Evolutionary conservation across 495 filamentous ascomycete genomes (phyloP), one percentile per base, ranked within the genome.

Genomic region (Daldinia concentrica): DNA sequence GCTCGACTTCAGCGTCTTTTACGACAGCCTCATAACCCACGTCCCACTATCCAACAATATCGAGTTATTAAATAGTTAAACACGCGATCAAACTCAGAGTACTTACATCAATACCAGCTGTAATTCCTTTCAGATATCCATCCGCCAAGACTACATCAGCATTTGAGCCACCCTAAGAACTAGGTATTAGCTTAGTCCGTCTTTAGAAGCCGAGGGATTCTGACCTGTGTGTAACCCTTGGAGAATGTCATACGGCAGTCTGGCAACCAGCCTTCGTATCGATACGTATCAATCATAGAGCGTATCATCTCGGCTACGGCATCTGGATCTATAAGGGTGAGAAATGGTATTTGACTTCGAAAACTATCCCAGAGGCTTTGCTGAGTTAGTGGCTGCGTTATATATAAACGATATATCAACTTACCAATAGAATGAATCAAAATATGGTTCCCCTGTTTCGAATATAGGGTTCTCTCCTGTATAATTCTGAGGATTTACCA

Each of bases 401-500:
- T 83, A 63, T 78, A 24, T 19, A 22, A 1, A 2, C 11, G 57
- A 36, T 8, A 36, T 6, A 4, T 12, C 26, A 19, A 17, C 85
- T 79, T 76, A 89, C 64, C 89, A 93, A 74, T 93, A 94, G 65
- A 88, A 93, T n/a, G 88, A 91, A 76, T 94, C 91, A 72, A 89
- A 94, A 69, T 94, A 93, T 12, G 92, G 91, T 79, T 93, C 91
- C 27, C 80, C 82, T 36, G 87, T 91, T 8, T 86, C 64, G 89
- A 91, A 94, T 0, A 90, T 73, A 7, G 91, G 91, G 63, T 93
- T 94, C 74, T 94, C 91, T 0, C 91, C 90, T 0, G 91, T 93
- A 71, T 92, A 92, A 62, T 93, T 90, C 73, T 93, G 91, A 4
- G 91, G 91, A 48, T 87, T 90, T 36, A 92, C 85, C 85, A 92